Base-by-base conservation (phyloP, 352 stramenopile species). In the Elongisporangium senticosum region DNA sequence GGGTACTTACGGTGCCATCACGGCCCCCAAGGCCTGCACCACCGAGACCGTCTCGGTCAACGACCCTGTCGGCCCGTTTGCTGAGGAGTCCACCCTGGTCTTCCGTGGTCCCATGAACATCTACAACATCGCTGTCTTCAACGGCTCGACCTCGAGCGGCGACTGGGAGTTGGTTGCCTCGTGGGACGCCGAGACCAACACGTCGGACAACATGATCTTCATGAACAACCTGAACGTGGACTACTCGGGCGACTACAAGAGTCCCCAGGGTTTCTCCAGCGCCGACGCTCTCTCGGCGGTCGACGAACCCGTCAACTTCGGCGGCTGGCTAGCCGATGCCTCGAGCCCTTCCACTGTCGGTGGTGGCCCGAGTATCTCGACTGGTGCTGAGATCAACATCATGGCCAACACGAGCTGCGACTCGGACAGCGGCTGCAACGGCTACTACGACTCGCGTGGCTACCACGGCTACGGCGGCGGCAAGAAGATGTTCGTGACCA, bases 401-500 rank as follows among this genome's bases (percentile, higher is more conserved):
- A 87, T 90, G 76, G 77, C 74, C 1, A 63, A 53, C 23, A 72
- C 71, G 22, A 85, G 83, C 60, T 87, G 75, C 55, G 71, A 56
- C 4, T 63, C 67, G 14, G 57, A 69, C 20, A 66, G 72, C n/a
- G 65, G 63, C 3, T 91, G 79, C 68, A 71, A 79, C 50, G 81
- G 81, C 21, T 90, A 82, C 68, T 80, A 87, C 64, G 71, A 79
- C 55, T 69, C 78, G 53, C 75, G 77, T 33, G 79, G 73, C 17
- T 81, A 86, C 67, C 79, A 87, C 58, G 81, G 81, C 57, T 89
- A 79, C 79, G 63, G 62, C 19, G 77, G 78, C 21, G 75, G 79
- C 67, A 81, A 79, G 64, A 90, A 87, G 66, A 75, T 90, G 71
- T 90, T 90, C 53, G 71, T 84, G 56, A 83, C 79, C 50, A 89